phyloP scores from a whole-genome alignment of 345 rosid genomes.

The Citrus unshiu region DNA sequence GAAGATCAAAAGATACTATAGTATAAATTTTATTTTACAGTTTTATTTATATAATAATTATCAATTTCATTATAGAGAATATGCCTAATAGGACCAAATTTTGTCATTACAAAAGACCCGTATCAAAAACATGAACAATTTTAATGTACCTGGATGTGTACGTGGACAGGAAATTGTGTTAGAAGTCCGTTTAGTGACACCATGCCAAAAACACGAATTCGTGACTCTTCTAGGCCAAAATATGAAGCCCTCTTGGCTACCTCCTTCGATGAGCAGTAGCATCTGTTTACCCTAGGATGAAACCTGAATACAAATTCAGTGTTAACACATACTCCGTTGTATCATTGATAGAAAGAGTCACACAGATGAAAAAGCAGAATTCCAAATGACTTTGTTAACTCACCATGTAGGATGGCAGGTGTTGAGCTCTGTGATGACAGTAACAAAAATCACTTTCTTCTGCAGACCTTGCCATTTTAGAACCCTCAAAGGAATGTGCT shows the following conservation, averaged over 20 bases:
- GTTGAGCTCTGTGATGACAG: constrained; percentile 91
- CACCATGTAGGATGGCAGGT: constrained; percentile 94
- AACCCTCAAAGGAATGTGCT: constrained; percentile 90
- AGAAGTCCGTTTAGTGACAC: constrained; percentile 10
- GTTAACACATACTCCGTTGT: not conserved
- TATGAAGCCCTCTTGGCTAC: constrained; percentile 78
- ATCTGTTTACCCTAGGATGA: constrained; percentile 85
- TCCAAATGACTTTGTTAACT: constrained; percentile 16
- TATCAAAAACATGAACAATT: not conserved
- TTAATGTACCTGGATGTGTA: not conserved
- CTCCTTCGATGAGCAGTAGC: constrained; percentile 89
- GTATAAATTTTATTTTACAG: not conserved
- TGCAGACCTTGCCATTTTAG: constrained; percentile 95
- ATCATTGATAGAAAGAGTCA: not conserved
- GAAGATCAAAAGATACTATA: too few relatives aligned
- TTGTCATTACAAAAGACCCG: too few relatives aligned
- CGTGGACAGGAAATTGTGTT: not conserved
- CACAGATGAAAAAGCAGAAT: not conserved
- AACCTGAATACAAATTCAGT: constrained; percentile 51
- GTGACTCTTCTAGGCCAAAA: constrained; percentile 79
- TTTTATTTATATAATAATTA: too few relatives aligned
- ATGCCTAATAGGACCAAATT: too few relatives aligned
- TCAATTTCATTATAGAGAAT: too few relatives aligned
- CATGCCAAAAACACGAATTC: constrained; percentile 60
- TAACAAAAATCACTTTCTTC: constrained; percentile 81